Evolutionary conservation across 2,329 filamentous ascomycete genomes (phyloP).

Genomic region (Coniochaeta ligniaria): DNA sequence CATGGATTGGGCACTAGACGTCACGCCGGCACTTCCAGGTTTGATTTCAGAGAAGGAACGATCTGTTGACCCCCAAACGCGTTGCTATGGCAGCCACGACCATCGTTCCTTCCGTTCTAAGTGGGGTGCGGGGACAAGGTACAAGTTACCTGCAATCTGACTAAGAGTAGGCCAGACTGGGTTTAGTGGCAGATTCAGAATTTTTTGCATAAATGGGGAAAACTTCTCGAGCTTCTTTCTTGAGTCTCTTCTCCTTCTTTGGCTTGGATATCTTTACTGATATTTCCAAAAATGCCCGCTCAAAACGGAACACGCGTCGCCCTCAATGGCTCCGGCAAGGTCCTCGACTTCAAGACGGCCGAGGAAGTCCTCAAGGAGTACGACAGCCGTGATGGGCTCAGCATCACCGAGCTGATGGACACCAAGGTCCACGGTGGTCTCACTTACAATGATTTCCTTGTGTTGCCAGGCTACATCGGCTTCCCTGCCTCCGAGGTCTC

Average conservation of each 20-base stretch:
- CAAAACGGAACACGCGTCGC: slow-evolving; percentile 34
- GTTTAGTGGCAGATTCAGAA: neutral
- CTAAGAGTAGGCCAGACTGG: neutral
- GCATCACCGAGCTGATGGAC: slow-evolving; percentile 80
- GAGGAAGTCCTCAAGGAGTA: slow-evolving; percentile 79
- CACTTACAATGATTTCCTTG: slow-evolving; percentile 97
- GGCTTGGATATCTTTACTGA: slow-evolving; percentile 17
- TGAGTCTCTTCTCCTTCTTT: neutral
- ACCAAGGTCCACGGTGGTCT: slow-evolving; percentile 87
- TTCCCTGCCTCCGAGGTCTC: slow-evolving; percentile 86
- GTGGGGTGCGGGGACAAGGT: too few relatives aligned
- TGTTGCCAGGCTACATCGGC: slow-evolving; percentile 96
- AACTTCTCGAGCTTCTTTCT: neutral
- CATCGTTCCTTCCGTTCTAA: too few relatives aligned
- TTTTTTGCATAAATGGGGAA: neutral
- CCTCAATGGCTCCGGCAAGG: slow-evolving; percentile 45
- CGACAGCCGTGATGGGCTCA: slow-evolving; percentile 73
- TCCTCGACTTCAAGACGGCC: slow-evolving; percentile 69
- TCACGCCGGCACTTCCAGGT: slow-evolving; percentile 1
- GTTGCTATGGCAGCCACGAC: neutral
- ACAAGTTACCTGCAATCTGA: too few relatives aligned
- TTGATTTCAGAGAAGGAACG: neutral
- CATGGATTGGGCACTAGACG: neutral
- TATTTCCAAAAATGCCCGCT: slow-evolving; percentile 58
- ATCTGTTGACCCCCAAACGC: neutral